phyloP scores from a whole-genome alignment of 495 filamentous ascomycete species.

The Penicillium crystallinum region DNA sequence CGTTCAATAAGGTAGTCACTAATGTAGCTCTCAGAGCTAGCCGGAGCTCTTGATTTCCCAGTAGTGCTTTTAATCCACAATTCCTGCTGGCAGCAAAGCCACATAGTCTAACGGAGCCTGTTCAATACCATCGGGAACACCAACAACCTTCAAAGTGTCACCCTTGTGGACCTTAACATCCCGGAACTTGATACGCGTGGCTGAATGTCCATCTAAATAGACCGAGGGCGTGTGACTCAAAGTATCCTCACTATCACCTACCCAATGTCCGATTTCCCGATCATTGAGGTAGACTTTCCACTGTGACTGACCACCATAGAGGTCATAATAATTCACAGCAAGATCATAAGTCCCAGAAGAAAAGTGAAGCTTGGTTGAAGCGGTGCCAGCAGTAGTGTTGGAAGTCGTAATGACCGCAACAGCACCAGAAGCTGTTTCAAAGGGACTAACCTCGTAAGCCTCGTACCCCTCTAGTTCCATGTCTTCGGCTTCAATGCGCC shows the following conservation, averaged over 20 bases:
- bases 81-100: constrained; percentile 51
- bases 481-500: constrained; percentile 59
- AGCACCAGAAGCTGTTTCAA: constrained; percentile 49
- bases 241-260: constrained; percentile 50
- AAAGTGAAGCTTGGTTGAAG: constrained; percentile 40
- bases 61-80: constrained; percentile 47
- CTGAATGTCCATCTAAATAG: constrained; percentile 59
- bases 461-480: constrained; percentile 56
- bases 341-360: constrained; percentile 54
- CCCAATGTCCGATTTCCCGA: constrained; percentile 49
- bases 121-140: constrained; percentile 54
- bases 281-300: constrained; percentile 53
- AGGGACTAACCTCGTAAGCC: constrained; percentile 44
- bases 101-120: constrained; percentile 64
- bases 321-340: constrained; percentile 62
- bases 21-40: no score
- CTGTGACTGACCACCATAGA: constrained; percentile 48
- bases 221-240: constrained; percentile 52
- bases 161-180: constrained; percentile 48
- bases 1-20: no score
- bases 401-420: constrained; percentile 44
- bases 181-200: constrained; percentile 54
- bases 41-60: not conserved
- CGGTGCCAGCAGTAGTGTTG: constrained; percentile 48
- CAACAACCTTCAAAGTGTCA: constrained; percentile 55